Base-by-base conservation (phyloP, 768 basidiomycete genomes). In the Auricularia heimuer region DNA sequence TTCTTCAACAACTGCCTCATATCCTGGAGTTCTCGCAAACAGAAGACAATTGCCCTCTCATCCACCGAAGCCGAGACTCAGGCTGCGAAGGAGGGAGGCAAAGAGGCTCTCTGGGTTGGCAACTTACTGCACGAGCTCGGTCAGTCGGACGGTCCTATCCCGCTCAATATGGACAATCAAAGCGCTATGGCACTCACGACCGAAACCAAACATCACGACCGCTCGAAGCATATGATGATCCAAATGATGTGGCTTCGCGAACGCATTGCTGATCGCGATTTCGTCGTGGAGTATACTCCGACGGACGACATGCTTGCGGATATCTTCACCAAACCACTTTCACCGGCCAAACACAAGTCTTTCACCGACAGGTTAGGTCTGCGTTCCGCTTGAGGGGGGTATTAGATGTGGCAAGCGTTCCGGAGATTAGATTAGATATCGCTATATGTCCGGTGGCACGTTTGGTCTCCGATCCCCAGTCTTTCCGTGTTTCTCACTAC, bases 281-380 rank as follows among this genome's bases (percentile, higher is more conserved):
- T 81, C 29, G 21, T 8, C 0, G 33, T 80, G 2, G 29, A 39
- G 12, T 75, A 78, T 65, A 68, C 79, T 21, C 67, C 69, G 1
- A 77, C 24, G 0, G 58, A 67, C 3, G 70, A 76, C n/a, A 80
- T 78, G 65, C 21, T 72, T 0, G 76, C 78, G 4, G 75, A 82
- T 63, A 67, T 76, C 33, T 74, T 81, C 60, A 82, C 78, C 0
- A 82, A 82, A 65, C 66, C 74, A 0, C 73, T 80, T 3, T 45
- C 67, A 4, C 16, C 4, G 4, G 11, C 47, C 1, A 51, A 51
- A 21, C 18, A 12, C 21, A 10, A 4, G 7, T 1, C 11, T 16
- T 51, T 51, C 47, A 16, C 18, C 4, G 47, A 51, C 18, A 8
- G 1, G 11, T 1, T 51, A 3, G 47, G 47, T 1, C 47, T 51